Base-by-base conservation (phyloP, 2,329 filamentous ascomycete species). In the Diaporthe caulivora region DNA sequence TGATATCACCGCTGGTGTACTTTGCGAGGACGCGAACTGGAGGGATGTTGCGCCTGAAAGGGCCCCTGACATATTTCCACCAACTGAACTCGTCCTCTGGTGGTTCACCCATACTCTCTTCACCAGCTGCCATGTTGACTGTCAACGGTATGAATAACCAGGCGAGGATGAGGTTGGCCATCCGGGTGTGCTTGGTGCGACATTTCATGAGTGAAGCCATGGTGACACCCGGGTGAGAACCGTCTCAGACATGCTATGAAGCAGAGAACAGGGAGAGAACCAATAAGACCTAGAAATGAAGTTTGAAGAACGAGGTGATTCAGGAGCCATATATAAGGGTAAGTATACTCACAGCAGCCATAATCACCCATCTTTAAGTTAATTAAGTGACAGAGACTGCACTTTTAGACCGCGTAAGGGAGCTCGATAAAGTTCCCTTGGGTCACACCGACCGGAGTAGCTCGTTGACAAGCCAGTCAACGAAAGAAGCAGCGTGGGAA, bases 1-100 rank as follows among this genome's bases (percentile, higher is more conserved):
- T 79, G 31, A 87, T 81, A 53, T 82, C 79, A 24, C 85, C 86
- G 11, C 74, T 73, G 1, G 81, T 83, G 54, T 83, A 77, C 6
- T 78, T 75, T 9, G 42, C 57, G 31, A 75, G 29, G 69, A 31
- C n/a, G 2, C 37, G 21, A 13, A 54, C 55, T 21, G 76, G 75
- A 11, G 53, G 64, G 42, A 76, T 57, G 5, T 29, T 72, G 21
- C 29, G 37, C 42, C 51, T 72, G 47, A 67, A 65, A 1, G 75
- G 74, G 13, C 67, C 74, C 47, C 72, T 71, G 31, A 76, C 58
- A 55, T 76, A 76, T 49, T 75, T 69, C n/a, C 70, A 69, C 75
- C 75, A 76, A 34, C 24, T 74, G 15, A 29, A 24, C 21, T 55
- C 21, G 34, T 68, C 60, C 11, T 24, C 17, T n/a, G 62, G 42